Evolutionary conservation across 768 basidiomycete species (phyloP).

Genomic region (Lactifluus hygrophoroides): DNA sequence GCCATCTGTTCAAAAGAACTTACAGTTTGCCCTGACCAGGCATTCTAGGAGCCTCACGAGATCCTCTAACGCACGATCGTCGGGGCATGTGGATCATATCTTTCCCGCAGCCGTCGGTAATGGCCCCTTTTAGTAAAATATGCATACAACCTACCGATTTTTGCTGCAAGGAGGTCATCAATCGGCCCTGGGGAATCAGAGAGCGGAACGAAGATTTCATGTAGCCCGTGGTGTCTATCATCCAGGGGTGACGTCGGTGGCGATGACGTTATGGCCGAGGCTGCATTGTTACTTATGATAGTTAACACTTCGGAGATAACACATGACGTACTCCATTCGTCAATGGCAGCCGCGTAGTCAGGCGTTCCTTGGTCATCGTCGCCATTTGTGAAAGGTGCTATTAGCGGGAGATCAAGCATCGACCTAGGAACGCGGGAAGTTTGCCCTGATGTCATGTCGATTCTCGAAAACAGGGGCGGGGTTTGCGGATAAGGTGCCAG

Average conservation of each 20-base stretch:
- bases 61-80: not conserved
- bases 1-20: not conserved
- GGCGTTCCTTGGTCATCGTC: not conserved
- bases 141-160: constrained; percentile 13
- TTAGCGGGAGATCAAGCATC: constrained; percentile 1
- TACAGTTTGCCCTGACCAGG: constrained; percentile 2
- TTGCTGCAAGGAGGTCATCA: not conserved
- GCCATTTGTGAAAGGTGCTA: not conserved
- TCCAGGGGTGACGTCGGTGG: not conserved
- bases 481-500: not conserved
- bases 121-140: no score
- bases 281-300: not conserved
- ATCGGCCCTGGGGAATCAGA: not conserved
- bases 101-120: not conserved
- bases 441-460: not conserved
- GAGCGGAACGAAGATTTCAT: not conserved
- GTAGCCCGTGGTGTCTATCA: not conserved
- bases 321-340: constrained; percentile 4
- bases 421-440: not conserved
- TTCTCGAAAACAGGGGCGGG: constrained; percentile 7
- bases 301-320: not conserved
- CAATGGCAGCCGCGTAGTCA: not conserved
- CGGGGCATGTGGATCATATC: constrained; percentile 6
- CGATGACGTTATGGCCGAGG: not conserved
- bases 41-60: not conserved